phyloP scores from a whole-genome alignment of 495 filamentous ascomycete genomes.

The Trichoderma gamsii region DNA sequence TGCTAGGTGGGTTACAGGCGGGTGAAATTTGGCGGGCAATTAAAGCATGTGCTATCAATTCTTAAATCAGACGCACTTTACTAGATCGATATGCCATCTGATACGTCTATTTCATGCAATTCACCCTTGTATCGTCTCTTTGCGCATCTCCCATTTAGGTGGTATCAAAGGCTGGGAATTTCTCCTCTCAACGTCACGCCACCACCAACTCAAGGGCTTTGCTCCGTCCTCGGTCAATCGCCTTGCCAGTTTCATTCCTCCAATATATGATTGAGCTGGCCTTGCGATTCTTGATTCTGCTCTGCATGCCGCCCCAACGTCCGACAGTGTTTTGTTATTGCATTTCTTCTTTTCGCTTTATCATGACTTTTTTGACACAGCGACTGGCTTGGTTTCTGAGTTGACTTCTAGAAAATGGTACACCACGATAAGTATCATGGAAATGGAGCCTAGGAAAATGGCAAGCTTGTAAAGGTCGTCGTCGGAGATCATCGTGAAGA shows the following conservation, averaged over 20 bases:
- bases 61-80: neutral
- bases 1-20: too few species aligned
- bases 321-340: neutral
- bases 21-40: neutral
- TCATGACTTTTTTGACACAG: conserved; percentile 26
- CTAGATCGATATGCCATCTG: neutral
- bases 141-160: neutral
- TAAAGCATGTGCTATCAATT: neutral
- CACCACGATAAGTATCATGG: conserved; percentile 90
- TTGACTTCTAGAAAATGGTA: conserved; percentile 99
- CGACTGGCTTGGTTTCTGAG: conserved; percentile 38
- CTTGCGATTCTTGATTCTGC: neutral
- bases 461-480: conserved; percentile 77
- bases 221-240: neutral
- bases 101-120: neutral
- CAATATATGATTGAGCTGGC: neutral
- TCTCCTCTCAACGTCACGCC: neutral
- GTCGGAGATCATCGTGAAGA: conserved; percentile 72
- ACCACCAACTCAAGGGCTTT: neutral
- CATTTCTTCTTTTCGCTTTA: neutral
- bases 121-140: too few species aligned
- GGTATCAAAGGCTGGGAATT: neutral
- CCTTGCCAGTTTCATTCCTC: neutral
- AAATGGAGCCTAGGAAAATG: conserved; percentile 82
- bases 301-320: neutral